Conservation (phyloP, 306 rosid species). For the Ochetophila trinervis region DNA sequence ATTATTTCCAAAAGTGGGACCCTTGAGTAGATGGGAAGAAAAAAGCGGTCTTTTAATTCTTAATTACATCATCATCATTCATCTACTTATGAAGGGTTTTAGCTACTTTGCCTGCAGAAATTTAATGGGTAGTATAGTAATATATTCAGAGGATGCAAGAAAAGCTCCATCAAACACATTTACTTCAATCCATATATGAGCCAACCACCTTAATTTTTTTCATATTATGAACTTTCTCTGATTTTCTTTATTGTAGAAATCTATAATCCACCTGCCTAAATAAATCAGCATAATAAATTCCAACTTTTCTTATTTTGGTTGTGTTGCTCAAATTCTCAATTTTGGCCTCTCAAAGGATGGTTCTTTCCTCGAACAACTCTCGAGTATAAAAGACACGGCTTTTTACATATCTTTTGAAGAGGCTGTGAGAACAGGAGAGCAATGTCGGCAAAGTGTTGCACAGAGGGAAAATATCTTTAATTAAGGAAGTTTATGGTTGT, state of each 20-base stretch:
- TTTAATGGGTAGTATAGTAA: constrained; percentile 5
- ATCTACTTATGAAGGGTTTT: constrained; percentile 1
- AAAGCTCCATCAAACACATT: constrained; percentile 3
- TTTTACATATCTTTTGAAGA: not conserved
- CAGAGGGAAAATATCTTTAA: not conserved
- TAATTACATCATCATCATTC: not conserved
- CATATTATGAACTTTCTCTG: constrained; percentile 3
- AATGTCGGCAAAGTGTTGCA: not conserved
- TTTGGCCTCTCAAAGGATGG: not conserved
- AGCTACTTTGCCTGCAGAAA: constrained; percentile 18
- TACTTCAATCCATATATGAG: constrained; percentile 8
- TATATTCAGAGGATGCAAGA: not conserved
- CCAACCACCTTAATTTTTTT: constrained; percentile 24
- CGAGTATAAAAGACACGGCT: not conserved
- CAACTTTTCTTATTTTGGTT: not conserved
- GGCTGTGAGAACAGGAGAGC: not conserved
- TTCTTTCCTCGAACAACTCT: too few species aligned
- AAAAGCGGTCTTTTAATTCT: not conserved
- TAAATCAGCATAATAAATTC: not conserved
- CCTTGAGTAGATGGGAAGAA: constrained; percentile 10
- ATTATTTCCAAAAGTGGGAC: constrained; percentile 16
- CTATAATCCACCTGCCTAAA: not conserved
- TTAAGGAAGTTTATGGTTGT: not conserved
- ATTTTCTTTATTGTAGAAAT: not conserved
- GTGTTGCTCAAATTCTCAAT: not conserved